Conservation (phyloP, 2,329 filamentous ascomycete species). For the Aspergillus chevalieri region DNA sequence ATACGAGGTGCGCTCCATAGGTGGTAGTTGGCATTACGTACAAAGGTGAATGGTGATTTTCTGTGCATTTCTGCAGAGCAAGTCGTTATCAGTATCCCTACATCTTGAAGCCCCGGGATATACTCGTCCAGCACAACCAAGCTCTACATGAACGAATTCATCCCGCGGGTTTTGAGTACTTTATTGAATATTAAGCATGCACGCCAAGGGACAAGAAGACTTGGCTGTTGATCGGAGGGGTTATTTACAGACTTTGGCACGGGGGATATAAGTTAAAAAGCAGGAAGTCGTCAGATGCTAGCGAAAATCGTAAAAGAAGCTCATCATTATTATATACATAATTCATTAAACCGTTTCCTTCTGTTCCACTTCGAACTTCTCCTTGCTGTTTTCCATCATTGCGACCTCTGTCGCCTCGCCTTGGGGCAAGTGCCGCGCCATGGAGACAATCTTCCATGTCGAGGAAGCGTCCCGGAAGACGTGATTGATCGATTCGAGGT, state of each 20-base stretch:
- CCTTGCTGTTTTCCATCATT: conserved; percentile 8
- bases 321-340: no score
- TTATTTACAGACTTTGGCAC: neutral
- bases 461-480: conserved; percentile 43
- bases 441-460: conserved; percentile 18
- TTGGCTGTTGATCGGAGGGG: neutral
- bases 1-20: no score
- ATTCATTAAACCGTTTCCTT: conserved; percentile 8
- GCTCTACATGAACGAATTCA: neutral
- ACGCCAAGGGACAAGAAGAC: neutral
- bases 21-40: no score
- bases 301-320: no score
- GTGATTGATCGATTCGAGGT: conserved; percentile 62
- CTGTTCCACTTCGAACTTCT: conserved; percentile 13
- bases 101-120: no score
- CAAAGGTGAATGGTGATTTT: no score
- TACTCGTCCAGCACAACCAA: neutral
- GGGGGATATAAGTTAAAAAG: no score
- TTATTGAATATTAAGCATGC: neutral
- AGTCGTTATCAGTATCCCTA: neutral
- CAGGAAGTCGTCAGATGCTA: no score
- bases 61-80: neutral
- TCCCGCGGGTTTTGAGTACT: neutral
- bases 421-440: conserved; percentile 16
- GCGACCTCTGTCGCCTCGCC: conserved; percentile 12